These are phyloP conservation scores for Diaporthe vaccinii DNA, from an alignment of 2,329 filamentous ascomycete species.

Conservation along the genomic window DNA sequence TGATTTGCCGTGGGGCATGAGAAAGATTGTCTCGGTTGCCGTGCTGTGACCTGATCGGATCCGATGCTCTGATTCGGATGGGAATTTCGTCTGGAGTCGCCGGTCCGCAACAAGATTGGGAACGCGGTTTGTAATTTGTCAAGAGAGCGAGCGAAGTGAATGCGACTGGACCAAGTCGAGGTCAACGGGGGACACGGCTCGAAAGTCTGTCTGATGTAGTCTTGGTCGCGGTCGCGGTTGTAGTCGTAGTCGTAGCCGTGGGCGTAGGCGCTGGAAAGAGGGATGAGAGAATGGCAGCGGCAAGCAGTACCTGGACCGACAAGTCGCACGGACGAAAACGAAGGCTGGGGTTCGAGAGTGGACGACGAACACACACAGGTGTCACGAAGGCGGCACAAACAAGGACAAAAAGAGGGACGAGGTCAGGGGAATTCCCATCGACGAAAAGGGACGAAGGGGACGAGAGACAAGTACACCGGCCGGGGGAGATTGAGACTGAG, in stretches of 20 bases:
- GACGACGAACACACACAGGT: conserved; percentile 9
- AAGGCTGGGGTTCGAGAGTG: conserved; percentile 7
- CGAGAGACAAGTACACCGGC: not conserved
- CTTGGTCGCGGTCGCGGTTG: not conserved
- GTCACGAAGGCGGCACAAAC: conserved; percentile 17
- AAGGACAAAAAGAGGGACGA: conserved; percentile 20
- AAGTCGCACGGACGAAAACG: conserved; percentile 31
- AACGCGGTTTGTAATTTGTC: not conserved
- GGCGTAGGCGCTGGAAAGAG: not conserved
- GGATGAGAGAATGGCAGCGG: conserved; percentile 9
- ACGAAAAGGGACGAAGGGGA: conserved; percentile 26
- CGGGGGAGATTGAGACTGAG: conserved; percentile 24
- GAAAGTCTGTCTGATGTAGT: conserved; percentile 10
- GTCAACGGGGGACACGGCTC: not conserved
- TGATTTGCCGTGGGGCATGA: conserved; percentile 19
- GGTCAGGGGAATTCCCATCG: conserved; percentile 26
- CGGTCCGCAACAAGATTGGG: not conserved
- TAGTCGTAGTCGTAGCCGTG: not conserved
- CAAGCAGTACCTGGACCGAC: conserved; percentile 26
- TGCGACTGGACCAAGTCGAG: conserved; percentile 18
- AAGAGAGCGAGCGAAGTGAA: conserved; percentile 11
- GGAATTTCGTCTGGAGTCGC: conserved; percentile 24
- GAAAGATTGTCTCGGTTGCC: conserved; percentile 27
- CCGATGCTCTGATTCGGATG: conserved; percentile 26
- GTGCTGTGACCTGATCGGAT: conserved; percentile 13